Base-by-base conservation (phyloP, 2,329 filamentous ascomycete genomes). In the Pseudogymnoascus sp. region DNA sequence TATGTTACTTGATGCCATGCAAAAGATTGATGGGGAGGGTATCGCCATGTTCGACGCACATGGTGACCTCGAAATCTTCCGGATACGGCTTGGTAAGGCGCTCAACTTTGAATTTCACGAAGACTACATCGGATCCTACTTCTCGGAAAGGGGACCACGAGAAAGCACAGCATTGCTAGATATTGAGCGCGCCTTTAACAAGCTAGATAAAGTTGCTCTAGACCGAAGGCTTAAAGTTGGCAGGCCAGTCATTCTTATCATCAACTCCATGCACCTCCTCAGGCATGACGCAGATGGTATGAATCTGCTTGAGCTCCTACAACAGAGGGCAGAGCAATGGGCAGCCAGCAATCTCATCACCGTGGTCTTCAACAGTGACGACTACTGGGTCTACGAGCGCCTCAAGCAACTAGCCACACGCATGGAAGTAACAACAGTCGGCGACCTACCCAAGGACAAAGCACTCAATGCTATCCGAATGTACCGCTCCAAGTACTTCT, bases 371-470 rank as follows among this genome's bases (percentile, higher is more conserved):
- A 97, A 97, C 76, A 92, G 87, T 61, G 94, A 99, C 75, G 94
- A 97, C 73, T 99, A 96, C 76, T 99, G 94, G 94, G 90, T 99
- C 0, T 97, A 97, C 70, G 94, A 99, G 74, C 84, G 92, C 12
- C 78, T 99, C 60, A 97, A 97, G 79, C 88, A 91, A 73, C 88
- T 96, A 64, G 91, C 92, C 2, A 96, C 92, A 1, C 86, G 94
- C 52, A 96, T 99, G 91, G 92, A 97, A 71, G 89, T 99, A 4
- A 87, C 96, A 38, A 86, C 91, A 7, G 87, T 99, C 42, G 82
- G 84, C 4, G 94, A 99, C 74, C 79, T 99, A 5, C 85, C 89
- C 60, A 96, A 92, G 73, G 74, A 79, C 9, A 85, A 89, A 69
- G 92, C 94, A 3, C 83, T 96, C 64, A 78, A 80, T 23, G 93